A percentile compares a stretch with the other conserved stretches of the same genome.
Evolutionary conservation across 208 protist species (phyloP).

Genomic region (Wallacemonas sp.): DNA sequence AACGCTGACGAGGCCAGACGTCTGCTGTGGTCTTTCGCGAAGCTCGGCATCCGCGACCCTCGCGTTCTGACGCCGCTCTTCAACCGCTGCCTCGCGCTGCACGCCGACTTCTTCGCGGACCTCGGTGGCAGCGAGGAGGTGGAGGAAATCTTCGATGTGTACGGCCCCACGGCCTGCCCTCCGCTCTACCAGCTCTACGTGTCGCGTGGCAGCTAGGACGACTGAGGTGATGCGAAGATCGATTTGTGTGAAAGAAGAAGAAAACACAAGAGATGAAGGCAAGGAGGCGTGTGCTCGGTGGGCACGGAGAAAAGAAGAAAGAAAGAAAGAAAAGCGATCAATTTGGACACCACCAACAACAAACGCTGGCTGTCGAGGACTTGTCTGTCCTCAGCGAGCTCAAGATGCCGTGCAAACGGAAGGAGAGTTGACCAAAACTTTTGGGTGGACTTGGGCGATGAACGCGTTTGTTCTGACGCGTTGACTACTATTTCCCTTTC

Average conservation of each 20-base stretch:
- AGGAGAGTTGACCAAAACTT: too few relatives aligned
- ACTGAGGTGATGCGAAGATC: too few relatives aligned
- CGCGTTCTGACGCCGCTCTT: conserved; percentile 82
- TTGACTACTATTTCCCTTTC: too few relatives aligned
- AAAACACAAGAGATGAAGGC: neutral
- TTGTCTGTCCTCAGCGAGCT: too few relatives aligned
- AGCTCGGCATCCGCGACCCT: conserved; percentile 87
- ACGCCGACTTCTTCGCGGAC: conserved; percentile 91
- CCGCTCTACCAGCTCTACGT: conserved; percentile 91
- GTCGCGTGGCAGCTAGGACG: conserved; percentile 52
- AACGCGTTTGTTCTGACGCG: too few relatives aligned
- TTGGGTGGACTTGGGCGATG: too few relatives aligned
- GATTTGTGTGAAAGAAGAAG: neutral
- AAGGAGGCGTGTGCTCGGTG: neutral
- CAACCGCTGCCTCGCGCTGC: conserved; percentile 88
- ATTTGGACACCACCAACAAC: too few relatives aligned
- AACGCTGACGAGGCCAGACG: conserved; percentile 81
- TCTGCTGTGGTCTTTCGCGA: conserved; percentile 87
- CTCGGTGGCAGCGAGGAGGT: conserved; percentile 91
- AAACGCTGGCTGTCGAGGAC: too few relatives aligned
- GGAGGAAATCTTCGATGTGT: conserved; percentile 91
- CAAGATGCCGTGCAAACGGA: too few relatives aligned
- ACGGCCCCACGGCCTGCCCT: conserved; percentile 82
- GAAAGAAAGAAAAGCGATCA: too few relatives aligned
- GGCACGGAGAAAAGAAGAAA: neutral